Evolutionary conservation across 1,284 basidiomycete genomes (phyloP), one percentile per base, ranked within the genome.

Genomic region (Ceraceosorus guamensis): DNA sequence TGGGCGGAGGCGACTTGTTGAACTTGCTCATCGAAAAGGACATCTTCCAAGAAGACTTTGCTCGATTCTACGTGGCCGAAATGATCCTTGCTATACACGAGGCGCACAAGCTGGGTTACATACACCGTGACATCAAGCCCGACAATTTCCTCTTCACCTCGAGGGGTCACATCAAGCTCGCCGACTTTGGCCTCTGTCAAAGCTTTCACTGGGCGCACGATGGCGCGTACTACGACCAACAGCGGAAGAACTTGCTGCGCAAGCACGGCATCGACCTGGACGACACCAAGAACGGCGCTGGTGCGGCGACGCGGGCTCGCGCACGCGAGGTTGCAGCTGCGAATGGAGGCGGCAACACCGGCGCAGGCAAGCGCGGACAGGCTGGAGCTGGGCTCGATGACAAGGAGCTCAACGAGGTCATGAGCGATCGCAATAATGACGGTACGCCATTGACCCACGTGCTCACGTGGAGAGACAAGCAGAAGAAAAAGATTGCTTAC

Each of bases 1-100:
- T 95, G 89, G 89, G 89, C 60, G 91, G 92, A 55, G 90, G 92
- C 56, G 92, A 97, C 80, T 83, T 97, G 66, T 83, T 98, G 52
- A 95, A 95, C 75, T 83, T 96, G 61, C 82, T 97, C 70, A 95
- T 97, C 68, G 89, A 95, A 77, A 81, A 86, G 60, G 92, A 96
- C 76, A 85, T 89, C 44, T 96, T 97, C 72, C 85, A 89, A 59
- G 93, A 97, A 80, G 82, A 86, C 63, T 92, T 95, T 80, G 88
- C 92, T 48, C 83, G 86, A 61, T 96, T 97, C 80, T 97, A 97
- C 79, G 83, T 93, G 54, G 89, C 91, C 57, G 92, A 96, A 86
- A 97, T 97, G 92, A 82, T 97, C 57, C 83, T 97, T n/a, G 89
- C 90, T 13, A 87, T 97, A 62, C 87, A 93, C 77, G 87, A 88